Conservation (phyloP, 1,284 basidiomycete species). For the Cryptococcus sp. region DNA sequence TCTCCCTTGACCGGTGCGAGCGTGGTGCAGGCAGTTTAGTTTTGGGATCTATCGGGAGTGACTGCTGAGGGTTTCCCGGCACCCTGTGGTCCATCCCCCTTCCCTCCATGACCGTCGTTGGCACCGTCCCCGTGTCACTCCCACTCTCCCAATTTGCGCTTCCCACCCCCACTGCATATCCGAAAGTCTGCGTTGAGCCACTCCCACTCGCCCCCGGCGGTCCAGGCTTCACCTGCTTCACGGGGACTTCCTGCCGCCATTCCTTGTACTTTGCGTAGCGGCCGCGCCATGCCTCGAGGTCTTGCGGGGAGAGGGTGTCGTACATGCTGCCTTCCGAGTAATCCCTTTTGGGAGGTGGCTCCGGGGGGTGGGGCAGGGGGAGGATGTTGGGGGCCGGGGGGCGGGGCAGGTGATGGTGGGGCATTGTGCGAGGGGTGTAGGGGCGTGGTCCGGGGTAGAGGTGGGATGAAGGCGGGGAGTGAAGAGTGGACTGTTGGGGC, state of each 20-base stretch:
- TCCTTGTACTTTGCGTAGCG: slow-evolving; percentile 12
- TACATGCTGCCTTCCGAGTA: slow-evolving; percentile 21
- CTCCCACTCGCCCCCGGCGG: not conserved
- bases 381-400: slow-evolving; percentile 6
- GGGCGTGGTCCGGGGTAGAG: too few relatives aligned
- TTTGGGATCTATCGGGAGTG: not conserved
- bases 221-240: not conserved
- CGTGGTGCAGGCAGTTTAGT: slow-evolving; percentile 3
- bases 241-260: slow-evolving; percentile 13
- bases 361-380: slow-evolving; percentile 2
- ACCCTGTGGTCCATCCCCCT: slow-evolving; percentile 4
- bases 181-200: not conserved
- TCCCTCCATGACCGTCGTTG: slow-evolving; percentile 9
- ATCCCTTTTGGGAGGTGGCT: not conserved
- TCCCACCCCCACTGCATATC: slow-evolving; percentile 15
- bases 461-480: too few relatives aligned
- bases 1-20: not conserved
- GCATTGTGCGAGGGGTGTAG: too few relatives aligned
- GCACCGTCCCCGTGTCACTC: slow-evolving; percentile 11
- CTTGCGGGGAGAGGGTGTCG: slow-evolving; percentile 8
- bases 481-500: too few relatives aligned
- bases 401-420: not conserved
- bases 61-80: too few relatives aligned
- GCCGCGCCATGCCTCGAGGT: slow-evolving; percentile 13
- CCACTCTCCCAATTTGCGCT: slow-evolving; percentile 15